phyloP scores from a whole-genome alignment of 1,284 basidiomycete species.

The Rhodotorula mucilaginosa region DNA sequence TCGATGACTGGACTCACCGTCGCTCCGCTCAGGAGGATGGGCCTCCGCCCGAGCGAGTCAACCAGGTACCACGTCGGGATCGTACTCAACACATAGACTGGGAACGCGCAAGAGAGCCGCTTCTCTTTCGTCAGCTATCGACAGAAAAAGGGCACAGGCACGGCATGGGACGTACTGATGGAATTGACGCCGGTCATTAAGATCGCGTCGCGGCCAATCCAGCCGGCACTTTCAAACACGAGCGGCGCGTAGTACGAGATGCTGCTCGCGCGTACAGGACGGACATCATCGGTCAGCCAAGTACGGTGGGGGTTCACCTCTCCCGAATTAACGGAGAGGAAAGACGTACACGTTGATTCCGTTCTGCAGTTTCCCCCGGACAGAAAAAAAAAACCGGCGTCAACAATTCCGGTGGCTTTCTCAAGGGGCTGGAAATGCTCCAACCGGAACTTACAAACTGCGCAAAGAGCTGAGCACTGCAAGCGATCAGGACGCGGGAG shows the following conservation, averaged over 20 bases:
- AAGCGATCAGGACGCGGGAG: constrained; percentile 86
- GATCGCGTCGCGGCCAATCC: constrained; percentile 94
- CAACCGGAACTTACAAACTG: constrained; percentile 65
- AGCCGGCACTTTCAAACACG: constrained; percentile 69
- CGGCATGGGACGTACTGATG: constrained; percentile 48
- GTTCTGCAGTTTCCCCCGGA: constrained; percentile 16
- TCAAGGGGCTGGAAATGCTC: background rate
- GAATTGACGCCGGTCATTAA: constrained; percentile 96
- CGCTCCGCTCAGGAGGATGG: constrained; percentile 89
- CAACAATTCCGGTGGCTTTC: background rate
- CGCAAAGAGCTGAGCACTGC: constrained; percentile 94
- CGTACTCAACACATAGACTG: constrained; percentile 40
- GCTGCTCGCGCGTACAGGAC: background rate
- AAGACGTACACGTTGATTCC: constrained; percentile 54
- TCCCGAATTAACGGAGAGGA: background rate
- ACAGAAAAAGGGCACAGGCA: constrained; percentile 48
- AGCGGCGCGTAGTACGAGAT: constrained; percentile 67
- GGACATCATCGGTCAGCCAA: too few species aligned
- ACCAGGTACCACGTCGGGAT: constrained; percentile 83
- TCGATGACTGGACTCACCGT: constrained; percentile 58
- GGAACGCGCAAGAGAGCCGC: background rate
- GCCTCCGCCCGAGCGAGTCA: constrained; percentile 83
- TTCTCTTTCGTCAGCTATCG: too few species aligned
- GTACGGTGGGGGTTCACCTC: too few species aligned
- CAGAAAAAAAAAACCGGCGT: background rate